Conservation (phyloP, 805 yeast genomes). For the Nakazawaea laoshanensis region DNA sequence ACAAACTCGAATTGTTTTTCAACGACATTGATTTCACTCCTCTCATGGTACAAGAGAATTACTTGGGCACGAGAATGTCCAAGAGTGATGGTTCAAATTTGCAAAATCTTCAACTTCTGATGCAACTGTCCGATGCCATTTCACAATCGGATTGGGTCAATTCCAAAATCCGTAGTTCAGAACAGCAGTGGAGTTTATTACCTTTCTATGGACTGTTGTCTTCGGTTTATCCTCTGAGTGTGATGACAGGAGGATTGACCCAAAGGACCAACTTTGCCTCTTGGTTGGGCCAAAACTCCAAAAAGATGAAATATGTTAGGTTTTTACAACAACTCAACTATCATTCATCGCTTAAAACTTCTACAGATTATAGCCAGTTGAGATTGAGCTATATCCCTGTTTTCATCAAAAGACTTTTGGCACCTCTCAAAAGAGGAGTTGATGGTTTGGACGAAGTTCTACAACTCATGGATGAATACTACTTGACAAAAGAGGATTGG, state of each 20-base stretch:
- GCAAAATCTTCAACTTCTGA: constrained; percentile 53
- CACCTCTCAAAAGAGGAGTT: constrained; percentile 46
- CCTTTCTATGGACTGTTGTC: constrained; percentile 89
- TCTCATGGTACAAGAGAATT: constrained; percentile 93
- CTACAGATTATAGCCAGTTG: constrained; percentile 66
- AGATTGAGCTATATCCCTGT: constrained; percentile 71
- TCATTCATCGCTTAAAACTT: constrained; percentile 74
- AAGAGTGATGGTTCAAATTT: constrained; percentile 26
- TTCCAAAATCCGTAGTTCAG: constrained; percentile 74
- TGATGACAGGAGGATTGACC: constrained; percentile 60
- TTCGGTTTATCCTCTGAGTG: constrained; percentile 69
- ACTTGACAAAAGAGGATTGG: constrained; percentile 86
- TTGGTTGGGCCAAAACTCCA: constrained; percentile 89
- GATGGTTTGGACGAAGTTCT: constrained; percentile 64
- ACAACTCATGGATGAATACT: constrained; percentile 75
- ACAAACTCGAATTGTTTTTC: constrained; percentile 82
- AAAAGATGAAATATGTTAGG: constrained; percentile 68
- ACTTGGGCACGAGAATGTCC: constrained; percentile 57
- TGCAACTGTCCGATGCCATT: constrained; percentile 79
- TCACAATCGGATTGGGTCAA: constrained; percentile 83
- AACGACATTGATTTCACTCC: constrained; percentile 94
- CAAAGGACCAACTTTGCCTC: constrained; percentile 73
- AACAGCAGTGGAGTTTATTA: constrained; percentile 89
- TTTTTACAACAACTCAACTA: constrained; percentile 81
- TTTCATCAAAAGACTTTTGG: constrained; percentile 44